Conservation (phyloP, 805 yeast species). For the Lipomyces kockii region DNA sequence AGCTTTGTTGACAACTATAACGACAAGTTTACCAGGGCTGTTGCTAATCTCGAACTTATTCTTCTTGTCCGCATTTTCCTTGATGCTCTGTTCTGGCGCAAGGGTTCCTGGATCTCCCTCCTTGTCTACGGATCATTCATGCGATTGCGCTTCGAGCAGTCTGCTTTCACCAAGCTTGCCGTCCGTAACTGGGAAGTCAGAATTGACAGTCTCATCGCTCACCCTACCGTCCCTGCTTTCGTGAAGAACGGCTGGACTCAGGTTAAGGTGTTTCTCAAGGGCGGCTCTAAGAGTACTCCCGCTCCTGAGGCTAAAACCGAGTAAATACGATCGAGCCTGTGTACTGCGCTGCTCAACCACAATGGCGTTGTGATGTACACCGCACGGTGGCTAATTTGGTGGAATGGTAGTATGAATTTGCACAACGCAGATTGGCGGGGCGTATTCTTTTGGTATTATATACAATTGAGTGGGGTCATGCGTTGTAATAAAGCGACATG, state of each 20-base stretch:
- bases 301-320: slow-evolving; percentile 32
- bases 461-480: background rate
- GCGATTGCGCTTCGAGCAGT: slow-evolving; percentile 76
- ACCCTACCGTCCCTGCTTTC: slow-evolving; percentile 57
- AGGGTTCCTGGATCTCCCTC: slow-evolving; percentile 60
- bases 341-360: background rate
- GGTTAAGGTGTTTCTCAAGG: slow-evolving; percentile 46
- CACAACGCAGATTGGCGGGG: background rate
- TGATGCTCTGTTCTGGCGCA: slow-evolving; percentile 63
- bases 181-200: slow-evolving; percentile 72
- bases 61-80: slow-evolving; percentile 49
- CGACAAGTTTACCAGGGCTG: slow-evolving; percentile 61
- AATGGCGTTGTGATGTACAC: too few species aligned
- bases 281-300: slow-evolving; percentile 15
- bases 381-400: background rate
- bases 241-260: slow-evolving; percentile 57
- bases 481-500: background rate
- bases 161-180: slow-evolving; percentile 70
- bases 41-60: slow-evolving; percentile 62
- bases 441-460: background rate
- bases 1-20: slow-evolving; percentile 58
- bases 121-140: slow-evolving; percentile 64
- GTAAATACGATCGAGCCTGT: slow-evolving; percentile 12
- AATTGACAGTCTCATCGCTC: slow-evolving; percentile 60
- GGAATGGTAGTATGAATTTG: background rate